Conservation (phyloP, 1,284 basidiomycete species). For the Xerocomus minutiporus region DNA sequence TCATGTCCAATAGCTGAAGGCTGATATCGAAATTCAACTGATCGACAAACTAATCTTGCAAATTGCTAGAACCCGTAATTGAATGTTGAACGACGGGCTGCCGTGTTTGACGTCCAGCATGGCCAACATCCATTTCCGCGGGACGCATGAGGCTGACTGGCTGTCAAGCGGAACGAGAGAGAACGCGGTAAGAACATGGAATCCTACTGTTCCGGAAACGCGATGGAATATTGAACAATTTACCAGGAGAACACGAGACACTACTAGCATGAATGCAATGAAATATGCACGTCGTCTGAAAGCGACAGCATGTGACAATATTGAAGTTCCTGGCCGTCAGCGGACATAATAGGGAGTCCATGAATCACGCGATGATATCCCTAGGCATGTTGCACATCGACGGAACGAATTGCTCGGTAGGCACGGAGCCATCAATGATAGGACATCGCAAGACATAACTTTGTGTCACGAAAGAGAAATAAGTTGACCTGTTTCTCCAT, state of each 20-base stretch:
- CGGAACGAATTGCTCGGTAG: background rate
- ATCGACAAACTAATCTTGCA: conserved; percentile 4
- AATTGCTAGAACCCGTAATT: background rate
- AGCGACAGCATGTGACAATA: background rate
- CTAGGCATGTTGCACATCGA: background rate
- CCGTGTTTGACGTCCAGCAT: conserved; percentile 10
- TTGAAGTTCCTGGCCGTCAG: background rate
- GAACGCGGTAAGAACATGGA: too few relatives aligned
- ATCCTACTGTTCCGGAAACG: conserved; percentile 7
- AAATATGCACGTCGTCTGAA: conserved; percentile 7
- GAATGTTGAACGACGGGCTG: background rate
- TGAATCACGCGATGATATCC: conserved; percentile 1
- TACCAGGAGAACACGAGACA: conserved; percentile 7
- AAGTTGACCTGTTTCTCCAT: too few relatives aligned
- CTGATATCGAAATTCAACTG: conserved; percentile 1
- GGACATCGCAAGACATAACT: too few relatives aligned
- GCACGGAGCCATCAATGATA: too few relatives aligned
- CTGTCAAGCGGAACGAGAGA: background rate
- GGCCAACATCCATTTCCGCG: conserved; percentile 21
- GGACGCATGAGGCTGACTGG: background rate
- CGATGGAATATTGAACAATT: conserved; percentile 8
- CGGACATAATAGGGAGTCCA: conserved; percentile 14
- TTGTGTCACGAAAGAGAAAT: too few relatives aligned
- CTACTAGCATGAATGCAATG: background rate
- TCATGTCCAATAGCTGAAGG: too few relatives aligned